phyloP scores from a whole-genome alignment of 2,329 filamentous ascomycete genomes.

The Malbranchea zuffiana region DNA sequence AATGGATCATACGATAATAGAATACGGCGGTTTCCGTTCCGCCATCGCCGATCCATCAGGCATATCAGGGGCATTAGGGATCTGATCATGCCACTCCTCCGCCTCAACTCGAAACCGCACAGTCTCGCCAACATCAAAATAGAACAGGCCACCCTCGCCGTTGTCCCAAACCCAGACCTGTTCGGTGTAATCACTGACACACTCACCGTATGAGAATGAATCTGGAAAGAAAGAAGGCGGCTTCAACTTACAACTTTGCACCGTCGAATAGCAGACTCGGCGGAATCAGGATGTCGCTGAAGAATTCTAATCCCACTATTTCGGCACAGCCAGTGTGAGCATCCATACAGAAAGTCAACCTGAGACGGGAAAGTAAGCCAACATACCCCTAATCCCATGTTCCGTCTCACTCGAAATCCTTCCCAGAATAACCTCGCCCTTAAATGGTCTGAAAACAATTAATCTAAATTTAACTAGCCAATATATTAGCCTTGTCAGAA shows the following conservation, averaged over 20 bases:
- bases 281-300: slow-evolving; percentile 79
- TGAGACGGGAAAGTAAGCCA: background rate
- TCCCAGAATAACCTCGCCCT: slow-evolving; percentile 80
- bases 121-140: slow-evolving; percentile 81
- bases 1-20: slow-evolving; percentile 30
- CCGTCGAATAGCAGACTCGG: slow-evolving; percentile 62
- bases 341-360: background rate
- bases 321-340: slow-evolving; percentile 15
- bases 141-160: slow-evolving; percentile 60
- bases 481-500: background rate
- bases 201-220: no score
- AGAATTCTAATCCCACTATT: slow-evolving; percentile 82
- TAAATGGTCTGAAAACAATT: slow-evolving; percentile 90
- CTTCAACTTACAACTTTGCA: slow-evolving; percentile 56
- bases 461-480: slow-evolving; percentile 75
- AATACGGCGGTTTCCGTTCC: slow-evolving; percentile 49
- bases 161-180: slow-evolving; percentile 77
- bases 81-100: slow-evolving; percentile 86
- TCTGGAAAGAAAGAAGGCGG: background rate
- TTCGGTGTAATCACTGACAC: slow-evolving; percentile 55
- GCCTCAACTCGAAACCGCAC: slow-evolving; percentile 76
- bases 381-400: slow-evolving; percentile 58
- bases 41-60: slow-evolving; percentile 47
- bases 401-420: slow-evolving; percentile 66
- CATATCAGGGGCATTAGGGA: slow-evolving; percentile 57